Base-by-base conservation (phyloP, 371 early-diverging fungal genomes). In the Actinomortierella ambigua region DNA sequence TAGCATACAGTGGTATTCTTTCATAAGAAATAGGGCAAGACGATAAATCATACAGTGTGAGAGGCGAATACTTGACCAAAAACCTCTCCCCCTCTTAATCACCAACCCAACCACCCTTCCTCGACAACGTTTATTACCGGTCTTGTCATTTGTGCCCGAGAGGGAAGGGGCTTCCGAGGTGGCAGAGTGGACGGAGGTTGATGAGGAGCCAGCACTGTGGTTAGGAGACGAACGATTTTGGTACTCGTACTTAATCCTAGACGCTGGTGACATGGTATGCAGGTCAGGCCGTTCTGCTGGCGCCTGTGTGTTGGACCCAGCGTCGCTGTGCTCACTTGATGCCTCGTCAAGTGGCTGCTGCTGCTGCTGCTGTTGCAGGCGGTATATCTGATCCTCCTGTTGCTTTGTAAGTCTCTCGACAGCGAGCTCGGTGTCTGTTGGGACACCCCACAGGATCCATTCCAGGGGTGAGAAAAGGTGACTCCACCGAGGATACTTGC, bases 401-500 rank as follows among this genome's bases (percentile, higher is more conserved):
- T 60, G 63, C 1, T 47, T 46, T 6, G 63, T 60, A 40, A 73
- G 23, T 61, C 59, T 49, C 18, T 66, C 67, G 0, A 73, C 61
- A 20, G 63, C 75, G 14, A 73, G 55, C 18, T 73, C 75, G 0
- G 75, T 67, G 41, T 57, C 63, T 9, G 67, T 73, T 3, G 75
- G 75, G 0, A 73, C 63, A 28, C 51, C 59, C 75, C 75, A 73
- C 5, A 73, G 64, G 40, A 73, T 40, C 75, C 63, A 73, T 29
- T 73, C 75, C 18, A 67, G 49, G 4, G 75, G 75, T 0, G 75
- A 73, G 26, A 73, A 73, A 11, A 73, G 50, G 40, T 73, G 75
- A 40, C 67, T 56, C 60, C 63, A 60, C 18, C 63, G 62, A 11
- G 67, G 75, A 22, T 67, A 73, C 15, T 53, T 50, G 23, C 60